Evolutionary conservation across 768 basidiomycete species (phyloP).

Genomic region (Phlebiopsis flavidoalba): DNA sequence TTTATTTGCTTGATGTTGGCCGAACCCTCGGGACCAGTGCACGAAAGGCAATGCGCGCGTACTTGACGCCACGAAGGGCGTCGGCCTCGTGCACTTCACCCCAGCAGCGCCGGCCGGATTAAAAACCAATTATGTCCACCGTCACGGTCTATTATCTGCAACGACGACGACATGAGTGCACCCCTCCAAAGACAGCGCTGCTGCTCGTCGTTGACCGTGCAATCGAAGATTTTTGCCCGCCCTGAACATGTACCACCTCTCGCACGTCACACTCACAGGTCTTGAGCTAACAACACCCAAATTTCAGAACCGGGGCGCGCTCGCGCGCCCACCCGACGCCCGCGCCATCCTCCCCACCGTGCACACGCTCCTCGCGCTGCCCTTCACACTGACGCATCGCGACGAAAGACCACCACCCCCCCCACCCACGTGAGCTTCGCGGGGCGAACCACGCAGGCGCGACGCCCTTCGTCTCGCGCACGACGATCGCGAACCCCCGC

Average conservation of each 20-base stretch:
- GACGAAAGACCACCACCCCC: conserved; percentile 58
- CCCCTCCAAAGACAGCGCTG: conserved; percentile 35
- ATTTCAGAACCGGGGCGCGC: conserved; percentile 47
- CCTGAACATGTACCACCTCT: conserved; percentile 15
- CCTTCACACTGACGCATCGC: conserved; percentile 48
- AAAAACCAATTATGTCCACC: not conserved
- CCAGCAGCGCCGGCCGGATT: not conserved
- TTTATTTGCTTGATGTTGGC: not conserved
- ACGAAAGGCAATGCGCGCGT: not conserved
- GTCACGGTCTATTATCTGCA: not conserved
- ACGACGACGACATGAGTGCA: conserved; percentile 3
- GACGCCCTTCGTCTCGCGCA: conserved; percentile 36
- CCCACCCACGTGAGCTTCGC: conserved; percentile 69
- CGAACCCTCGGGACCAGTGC: too few species aligned
- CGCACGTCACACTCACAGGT: not conserved
- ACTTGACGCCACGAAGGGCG: not conserved
- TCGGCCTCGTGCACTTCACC: not conserved
- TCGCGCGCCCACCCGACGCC: conserved; percentile 66
- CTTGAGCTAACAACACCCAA: not conserved
- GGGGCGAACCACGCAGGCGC: conserved; percentile 38
- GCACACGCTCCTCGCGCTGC: conserved; percentile 51
- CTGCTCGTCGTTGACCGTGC: conserved; percentile 75
- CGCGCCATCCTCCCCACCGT: conserved; percentile 51
- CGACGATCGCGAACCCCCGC: conserved; percentile 27
- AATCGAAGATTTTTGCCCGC: conserved; percentile 77